Percentiles rank a stretch among this genome's conserved stretches.
Conservation (phyloP, 1,139 yeast genomes). For the Pichia sp. region DNA sequence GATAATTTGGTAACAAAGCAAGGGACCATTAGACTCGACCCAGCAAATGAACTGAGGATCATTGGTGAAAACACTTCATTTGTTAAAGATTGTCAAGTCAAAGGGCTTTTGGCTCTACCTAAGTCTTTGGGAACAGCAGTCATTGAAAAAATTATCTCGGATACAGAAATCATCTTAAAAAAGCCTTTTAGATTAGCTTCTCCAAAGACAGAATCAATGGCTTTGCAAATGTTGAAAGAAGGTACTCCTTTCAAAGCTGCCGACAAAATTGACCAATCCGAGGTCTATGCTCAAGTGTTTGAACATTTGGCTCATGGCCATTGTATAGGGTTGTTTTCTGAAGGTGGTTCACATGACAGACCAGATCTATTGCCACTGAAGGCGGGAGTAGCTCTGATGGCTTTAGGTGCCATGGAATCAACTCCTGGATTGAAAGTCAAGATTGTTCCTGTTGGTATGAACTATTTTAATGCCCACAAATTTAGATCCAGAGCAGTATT, state of each 20-base stretch:
- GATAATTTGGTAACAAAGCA: slow-evolving; percentile 49
- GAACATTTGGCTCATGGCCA: slow-evolving; percentile 71
- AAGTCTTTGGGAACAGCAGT: slow-evolving; percentile 73
- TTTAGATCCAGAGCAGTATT: slow-evolving; percentile 92
- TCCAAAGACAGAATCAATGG: slow-evolving; percentile 27
- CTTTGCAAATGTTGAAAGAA: slow-evolving; percentile 32
- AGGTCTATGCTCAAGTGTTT: slow-evolving; percentile 76
- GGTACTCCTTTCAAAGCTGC: slow-evolving; percentile 71
- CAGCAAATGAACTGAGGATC: slow-evolving; percentile 40
- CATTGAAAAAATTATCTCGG: slow-evolving; percentile 59
- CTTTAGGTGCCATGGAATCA: slow-evolving; percentile 78
- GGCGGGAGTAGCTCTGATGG: slow-evolving; percentile 98
- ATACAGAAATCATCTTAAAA: slow-evolving; percentile 60
- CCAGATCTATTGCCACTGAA: slow-evolving; percentile 85
- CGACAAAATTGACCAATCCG: slow-evolving; percentile 74
- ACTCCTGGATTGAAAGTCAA: slow-evolving; percentile 67
- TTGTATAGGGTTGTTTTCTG: slow-evolving; percentile 94
- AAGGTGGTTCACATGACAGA: slow-evolving; percentile 95
- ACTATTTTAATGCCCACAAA: slow-evolving; percentile 92
- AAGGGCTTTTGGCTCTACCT: slow-evolving; percentile 74
- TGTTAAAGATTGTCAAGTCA: slow-evolving; percentile 52
- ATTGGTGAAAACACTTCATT: slow-evolving; percentile 61
- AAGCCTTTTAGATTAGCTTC: slow-evolving; percentile 54
- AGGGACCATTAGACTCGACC: slow-evolving; percentile 26
- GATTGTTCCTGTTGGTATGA: slow-evolving; percentile 95